Base-by-base conservation (phyloP, 805 yeast species). In the Blastobotrys attinorum region DNA sequence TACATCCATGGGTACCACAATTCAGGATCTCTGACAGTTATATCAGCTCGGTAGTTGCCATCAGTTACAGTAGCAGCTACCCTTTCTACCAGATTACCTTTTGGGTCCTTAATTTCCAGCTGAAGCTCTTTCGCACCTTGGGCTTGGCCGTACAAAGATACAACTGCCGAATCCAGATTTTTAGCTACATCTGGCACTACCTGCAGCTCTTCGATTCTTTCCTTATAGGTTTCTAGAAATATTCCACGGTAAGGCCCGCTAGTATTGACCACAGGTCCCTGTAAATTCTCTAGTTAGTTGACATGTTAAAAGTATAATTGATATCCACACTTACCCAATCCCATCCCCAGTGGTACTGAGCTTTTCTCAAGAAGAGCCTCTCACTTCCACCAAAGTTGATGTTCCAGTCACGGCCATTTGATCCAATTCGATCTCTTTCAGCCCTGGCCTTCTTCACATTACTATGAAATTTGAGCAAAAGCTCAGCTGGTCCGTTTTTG, bases 311-410 rank as follows among this genome's bases (percentile, higher is more conserved):
- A n/a, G n/a, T n/a, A n/a, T n/a, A n/a, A n/a, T n/a, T n/a, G n/a
- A n/a, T n/a, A n/a, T n/a, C n/a, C n/a, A n/a, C n/a, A n/a, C n/a
- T n/a, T n/a, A n/a, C n/a, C 79, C 78, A 74, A 54, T 74, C 79
- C 79, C 78, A 74, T 2, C 78, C 78, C 51, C 64, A 74, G 47
- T 71, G 74, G 51, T 72, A 72, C 49, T 72, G 78, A 1, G 77
- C 75, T 48, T 73, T 73, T 48, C 79, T 59, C 6, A 68, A 65
- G 44, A 67, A 66, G 45, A 67, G 52, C 23, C 79, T 58, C 32
- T 63, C 55, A 5, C 67, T 45, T 15, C 70, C 76, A 3, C 76
- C 77, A 48, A 69, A 65, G n/a, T 35, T 29, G 11, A 41, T 17
- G 11, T 15, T 21, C 3, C 17, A 18, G 5, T 13, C 33, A 3